Evolutionary conservation across 495 filamentous ascomycete species (phyloP).

Genomic region (Podospora fimiseda): DNA sequence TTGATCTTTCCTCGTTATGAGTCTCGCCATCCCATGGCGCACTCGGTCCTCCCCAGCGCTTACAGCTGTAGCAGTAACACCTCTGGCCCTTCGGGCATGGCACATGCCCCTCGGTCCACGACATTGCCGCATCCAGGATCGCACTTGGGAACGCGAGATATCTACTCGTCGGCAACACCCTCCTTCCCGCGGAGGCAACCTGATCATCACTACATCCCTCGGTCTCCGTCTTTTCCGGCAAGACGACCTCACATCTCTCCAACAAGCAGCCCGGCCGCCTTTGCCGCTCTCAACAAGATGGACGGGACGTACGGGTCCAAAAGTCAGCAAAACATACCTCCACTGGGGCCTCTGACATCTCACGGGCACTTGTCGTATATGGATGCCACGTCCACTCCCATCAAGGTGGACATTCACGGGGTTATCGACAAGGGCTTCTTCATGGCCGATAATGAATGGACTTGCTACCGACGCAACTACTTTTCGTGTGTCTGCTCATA

Average conservation of each 20-base stretch:
- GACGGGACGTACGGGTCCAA: slow-evolving; percentile 38
- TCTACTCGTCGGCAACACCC: slow-evolving; percentile 44
- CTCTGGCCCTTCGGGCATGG: slow-evolving; percentile 44
- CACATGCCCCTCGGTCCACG: slow-evolving; percentile 48
- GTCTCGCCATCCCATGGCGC: slow-evolving; percentile 22
- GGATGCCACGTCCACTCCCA: slow-evolving; percentile 45
- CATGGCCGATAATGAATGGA: slow-evolving; percentile 80
- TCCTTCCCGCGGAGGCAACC: slow-evolving; percentile 37
- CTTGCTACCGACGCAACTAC: slow-evolving; percentile 93
- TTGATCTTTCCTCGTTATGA: slow-evolving; percentile 9
- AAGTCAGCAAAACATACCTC: slow-evolving; percentile 45
- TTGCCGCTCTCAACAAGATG: slow-evolving; percentile 44
- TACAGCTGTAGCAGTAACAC: slow-evolving; percentile 40
- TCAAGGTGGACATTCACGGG: slow-evolving; percentile 73
- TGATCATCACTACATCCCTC: slow-evolving; percentile 40
- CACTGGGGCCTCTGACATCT: slow-evolving; percentile 51
- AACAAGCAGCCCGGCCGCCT: slow-evolving; percentile 37
- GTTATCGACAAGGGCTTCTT: slow-evolving; percentile 94
- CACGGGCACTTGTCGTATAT: slow-evolving; percentile 54
- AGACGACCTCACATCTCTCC: slow-evolving; percentile 48
- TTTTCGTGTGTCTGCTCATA: slow-evolving; percentile 85
- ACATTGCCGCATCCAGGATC: slow-evolving; percentile 43
- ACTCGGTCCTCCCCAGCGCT: slow-evolving; percentile 27
- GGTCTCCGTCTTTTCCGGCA: slow-evolving; percentile 42
- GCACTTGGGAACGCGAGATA: slow-evolving; percentile 42